Base-by-base conservation (phyloP, 805 yeast genomes). In the Yarrowia sp. region DNA sequence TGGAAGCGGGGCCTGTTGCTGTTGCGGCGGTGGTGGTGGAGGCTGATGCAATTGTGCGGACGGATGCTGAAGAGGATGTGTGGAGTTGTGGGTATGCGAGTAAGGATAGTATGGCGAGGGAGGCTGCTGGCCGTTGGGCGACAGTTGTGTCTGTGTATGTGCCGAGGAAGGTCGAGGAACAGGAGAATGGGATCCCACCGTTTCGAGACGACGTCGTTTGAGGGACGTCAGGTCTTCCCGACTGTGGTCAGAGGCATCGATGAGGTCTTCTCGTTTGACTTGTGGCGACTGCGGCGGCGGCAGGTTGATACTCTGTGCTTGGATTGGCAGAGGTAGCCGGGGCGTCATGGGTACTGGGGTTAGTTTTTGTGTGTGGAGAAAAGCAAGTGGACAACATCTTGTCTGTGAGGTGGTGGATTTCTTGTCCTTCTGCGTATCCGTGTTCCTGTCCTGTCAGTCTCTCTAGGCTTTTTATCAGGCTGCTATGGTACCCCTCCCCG, bases 311-410 rank as follows among this genome's bases (percentile, higher is more conserved):
- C 56, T 49, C 56, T 49, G 56, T 32, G 40, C 30, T 8, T 33
- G 56, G 41, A 49, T 49, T 33, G 56, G 56, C 56, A 49, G 56
- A 49, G 56, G 56, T 22, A 49, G 56, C 56, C 56, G 56, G 56
- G 56, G 56, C 56, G 56, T 49, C 56, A 49, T 49, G 56, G 56
- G 56, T 49, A 49, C 56, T 49, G n/a, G 9, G 56, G 52, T 49
- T 49, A 32, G 43, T 38, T 9, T 17, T 17, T 17, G 21, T 17
- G 19, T 24, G 32, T 16, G 17, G 17, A 24, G 28, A 41, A 4
- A 22, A 22, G 16, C 14, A 19, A 10, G 46, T 4, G 2, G 46
- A 16, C 2, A 7, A 7, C 21, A 26, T 22, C 3, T 24, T 24
- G 33, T 26, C 11, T 11, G 21, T 17, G 52, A 8, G 30, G 30